Conservation (phyloP, 2,329 filamentous ascomycete genomes). For the Fonsecaea pugnacius region DNA sequence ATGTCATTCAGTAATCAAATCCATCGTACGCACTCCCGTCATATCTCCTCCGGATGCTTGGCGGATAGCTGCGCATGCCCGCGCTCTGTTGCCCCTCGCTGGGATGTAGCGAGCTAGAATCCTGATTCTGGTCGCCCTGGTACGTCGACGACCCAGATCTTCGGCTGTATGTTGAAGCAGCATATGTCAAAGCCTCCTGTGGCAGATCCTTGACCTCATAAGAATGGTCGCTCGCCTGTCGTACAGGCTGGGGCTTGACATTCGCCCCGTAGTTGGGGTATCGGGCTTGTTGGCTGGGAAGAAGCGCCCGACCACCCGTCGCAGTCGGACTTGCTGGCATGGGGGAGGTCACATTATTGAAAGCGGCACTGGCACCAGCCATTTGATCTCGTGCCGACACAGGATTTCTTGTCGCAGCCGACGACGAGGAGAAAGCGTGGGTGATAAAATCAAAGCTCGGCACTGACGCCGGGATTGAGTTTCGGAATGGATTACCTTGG, state of each 20-base stretch:
- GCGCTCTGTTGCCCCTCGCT: slow-evolving; percentile 31
- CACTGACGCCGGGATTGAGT: slow-evolving; percentile 35
- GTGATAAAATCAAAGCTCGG: slow-evolving; percentile 35
- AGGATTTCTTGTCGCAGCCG: slow-evolving; percentile 18
- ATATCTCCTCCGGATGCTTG: slow-evolving; percentile 40
- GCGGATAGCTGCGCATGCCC: slow-evolving; percentile 36
- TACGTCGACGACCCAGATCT: slow-evolving; percentile 20
- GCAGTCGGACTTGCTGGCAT: slow-evolving; percentile 3
- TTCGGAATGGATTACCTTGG: slow-evolving; percentile 37
- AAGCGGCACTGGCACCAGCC: slow-evolving; percentile 25
- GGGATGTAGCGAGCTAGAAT: slow-evolving; percentile 38
- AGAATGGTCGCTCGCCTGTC: slow-evolving; percentile 20
- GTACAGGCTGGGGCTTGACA: slow-evolving; percentile 4
- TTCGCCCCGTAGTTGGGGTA: slow-evolving; percentile 28
- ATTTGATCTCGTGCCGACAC: slow-evolving; percentile 25
- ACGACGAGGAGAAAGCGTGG: slow-evolving; percentile 2
- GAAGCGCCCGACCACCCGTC: slow-evolving; percentile 38
- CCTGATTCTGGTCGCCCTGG: slow-evolving; percentile 32
- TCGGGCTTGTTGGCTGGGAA: slow-evolving; percentile 42
- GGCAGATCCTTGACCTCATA: slow-evolving; percentile 28
- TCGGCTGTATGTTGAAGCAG: not conserved
- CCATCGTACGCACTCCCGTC: slow-evolving; percentile 39
- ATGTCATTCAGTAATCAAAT: slow-evolving; percentile 28
- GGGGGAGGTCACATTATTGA: slow-evolving; percentile 24
- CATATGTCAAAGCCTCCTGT: slow-evolving; percentile 25